Conservation (phyloP, 305 asterid genomes). For the Fraxinus paxiana region DNA sequence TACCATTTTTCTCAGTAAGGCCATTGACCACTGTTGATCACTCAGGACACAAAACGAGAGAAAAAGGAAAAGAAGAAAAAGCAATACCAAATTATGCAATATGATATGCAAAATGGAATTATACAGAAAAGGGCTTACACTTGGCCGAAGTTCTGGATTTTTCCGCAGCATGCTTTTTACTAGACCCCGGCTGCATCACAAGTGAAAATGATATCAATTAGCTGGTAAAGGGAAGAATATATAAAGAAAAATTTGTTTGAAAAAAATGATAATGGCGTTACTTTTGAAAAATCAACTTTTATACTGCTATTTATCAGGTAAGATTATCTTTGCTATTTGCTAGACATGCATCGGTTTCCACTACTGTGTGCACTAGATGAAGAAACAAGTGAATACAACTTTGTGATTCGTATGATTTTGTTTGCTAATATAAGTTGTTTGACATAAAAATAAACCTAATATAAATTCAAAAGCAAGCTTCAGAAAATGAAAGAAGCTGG, state of each 20-base stretch:
- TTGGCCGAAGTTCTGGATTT: constrained; percentile 82
- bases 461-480: background rate
- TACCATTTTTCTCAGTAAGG: background rate
- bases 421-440: background rate
- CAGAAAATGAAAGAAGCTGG: background rate
- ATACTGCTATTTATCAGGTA: background rate
- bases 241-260: background rate
- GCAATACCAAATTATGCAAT: constrained; percentile 10
- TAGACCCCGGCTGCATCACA: constrained; percentile 69
- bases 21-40: background rate
- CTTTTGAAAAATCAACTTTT: background rate
- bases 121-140: constrained; percentile 45
- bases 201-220: constrained; percentile 20
- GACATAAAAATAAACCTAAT: background rate
- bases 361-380: constrained; percentile 2
- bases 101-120: constrained; percentile 1
- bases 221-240: constrained; percentile 16
- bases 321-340: background rate
- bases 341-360: background rate
- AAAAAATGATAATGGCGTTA: background rate
- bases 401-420: background rate
- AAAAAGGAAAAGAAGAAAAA: background rate
- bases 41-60: constrained; percentile 1
- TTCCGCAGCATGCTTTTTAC: constrained; percentile 91
- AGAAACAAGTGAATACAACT: background rate